These are phyloP conservation scores for Aspergillus sp. DNA, from an alignment of 2,329 filamentous ascomycete genomes.

Conservation along the genomic window DNA sequence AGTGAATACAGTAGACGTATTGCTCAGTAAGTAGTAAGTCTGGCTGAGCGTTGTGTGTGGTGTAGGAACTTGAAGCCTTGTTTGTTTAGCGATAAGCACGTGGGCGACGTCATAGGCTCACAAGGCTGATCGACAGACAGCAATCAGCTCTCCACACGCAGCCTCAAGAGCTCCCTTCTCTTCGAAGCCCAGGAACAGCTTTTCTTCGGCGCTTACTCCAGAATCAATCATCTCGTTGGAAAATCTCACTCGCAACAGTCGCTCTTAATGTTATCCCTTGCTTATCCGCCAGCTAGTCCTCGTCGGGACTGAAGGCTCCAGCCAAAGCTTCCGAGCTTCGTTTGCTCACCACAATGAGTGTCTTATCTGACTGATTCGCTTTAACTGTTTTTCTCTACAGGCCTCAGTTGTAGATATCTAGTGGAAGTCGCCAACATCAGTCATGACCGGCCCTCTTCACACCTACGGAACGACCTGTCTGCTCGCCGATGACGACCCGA, in stretches of 20 bases:
- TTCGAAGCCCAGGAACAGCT: background rate
- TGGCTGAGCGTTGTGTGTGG: background rate
- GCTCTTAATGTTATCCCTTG: slow-evolving; percentile 15
- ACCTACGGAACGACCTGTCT: slow-evolving; percentile 62
- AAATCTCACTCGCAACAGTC: slow-evolving; percentile 1
- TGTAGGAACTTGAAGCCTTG: background rate
- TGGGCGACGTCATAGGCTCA: slow-evolving; percentile 38
- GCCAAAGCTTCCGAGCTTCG: background rate
- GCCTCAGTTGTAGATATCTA: background rate
- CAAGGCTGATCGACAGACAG: background rate
- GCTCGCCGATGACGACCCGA: slow-evolving; percentile 39
- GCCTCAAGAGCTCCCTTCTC: background rate
- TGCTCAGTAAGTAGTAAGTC: background rate
- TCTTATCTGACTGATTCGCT: background rate
- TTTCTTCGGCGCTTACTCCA: background rate
- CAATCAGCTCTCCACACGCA: background rate
- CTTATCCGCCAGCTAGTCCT: slow-evolving; percentile 8
- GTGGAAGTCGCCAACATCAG: slow-evolving; percentile 1
- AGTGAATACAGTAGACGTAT: background rate
- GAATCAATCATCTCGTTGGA: background rate
- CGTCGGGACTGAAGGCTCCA: slow-evolving; percentile 5
- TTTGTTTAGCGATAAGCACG: slow-evolving; percentile 23
- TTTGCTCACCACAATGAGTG: slow-evolving; percentile 8
- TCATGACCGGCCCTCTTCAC: slow-evolving; percentile 51
- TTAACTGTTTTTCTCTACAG: background rate